Conservation (phyloP, 768 basidiomycete genomes). For the Lentinula guzmanii region DNA sequence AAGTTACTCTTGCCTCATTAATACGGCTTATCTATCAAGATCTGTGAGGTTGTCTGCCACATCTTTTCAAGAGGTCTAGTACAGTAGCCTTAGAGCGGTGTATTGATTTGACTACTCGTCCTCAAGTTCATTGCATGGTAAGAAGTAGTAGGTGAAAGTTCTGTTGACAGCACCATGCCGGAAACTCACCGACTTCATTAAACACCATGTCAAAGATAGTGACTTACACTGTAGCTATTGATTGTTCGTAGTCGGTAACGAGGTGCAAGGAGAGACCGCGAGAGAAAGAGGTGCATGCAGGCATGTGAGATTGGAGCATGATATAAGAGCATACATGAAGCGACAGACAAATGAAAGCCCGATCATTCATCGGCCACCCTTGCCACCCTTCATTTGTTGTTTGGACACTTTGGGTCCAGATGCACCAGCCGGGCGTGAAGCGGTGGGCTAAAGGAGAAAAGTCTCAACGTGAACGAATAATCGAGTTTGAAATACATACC, state of each 20-base stretch:
- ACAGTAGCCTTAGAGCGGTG: background rate
- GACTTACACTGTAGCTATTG: no score
- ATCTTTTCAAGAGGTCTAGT: background rate
- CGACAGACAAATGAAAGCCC: background rate
- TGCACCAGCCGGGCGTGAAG: conserved; percentile 42
- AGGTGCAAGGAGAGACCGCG: no score
- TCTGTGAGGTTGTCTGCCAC: background rate
- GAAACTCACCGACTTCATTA: no score
- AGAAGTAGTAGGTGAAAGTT: no score
- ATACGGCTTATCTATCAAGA: background rate
- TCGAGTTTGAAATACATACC: conserved; percentile 31
- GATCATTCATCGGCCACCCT: conserved; percentile 58
- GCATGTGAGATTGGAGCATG: background rate
- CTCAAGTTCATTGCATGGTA: background rate
- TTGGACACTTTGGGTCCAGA: conserved; percentile 85
- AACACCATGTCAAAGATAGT: no score
- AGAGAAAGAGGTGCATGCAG: background rate
- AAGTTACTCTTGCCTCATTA: background rate
- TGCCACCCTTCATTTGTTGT: conserved; percentile 93
- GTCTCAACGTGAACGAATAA: background rate
- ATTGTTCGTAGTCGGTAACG: no score
- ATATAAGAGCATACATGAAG: conserved; percentile 2
- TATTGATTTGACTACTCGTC: background rate
- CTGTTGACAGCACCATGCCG: no score
- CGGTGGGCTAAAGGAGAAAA: conserved; percentile 38